Base-by-base conservation (phyloP, 2,329 filamentous ascomycete genomes). In the Diaporthe humulicola region DNA sequence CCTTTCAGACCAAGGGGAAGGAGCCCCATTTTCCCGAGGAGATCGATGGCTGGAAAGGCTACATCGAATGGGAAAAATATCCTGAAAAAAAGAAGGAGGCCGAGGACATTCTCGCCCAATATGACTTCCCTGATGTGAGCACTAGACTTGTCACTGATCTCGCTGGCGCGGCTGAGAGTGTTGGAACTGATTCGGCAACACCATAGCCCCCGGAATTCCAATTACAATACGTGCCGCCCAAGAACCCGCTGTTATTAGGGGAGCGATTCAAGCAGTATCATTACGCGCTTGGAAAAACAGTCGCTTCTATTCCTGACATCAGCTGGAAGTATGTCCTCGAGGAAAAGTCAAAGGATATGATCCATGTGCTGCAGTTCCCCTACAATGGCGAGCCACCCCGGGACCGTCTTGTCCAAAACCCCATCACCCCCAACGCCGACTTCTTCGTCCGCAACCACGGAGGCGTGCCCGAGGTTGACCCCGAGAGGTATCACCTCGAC, bases 391-490 rank as follows among this genome's bases (percentile, higher is more conserved):
- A 93, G 76, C 88, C 90, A 0, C 90, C 90, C 0, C 89, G 78
- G 38, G 82, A 92, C 76, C 86, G 88, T 2, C 84, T 93, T 0
- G 87, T 91, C 0, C 87, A 88, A 0, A 86, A 86, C 22, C 86
- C 88, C 0, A 87, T 94, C 52, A 95, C 93, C 0, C 84, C 87
- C 0, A 95, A 93, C 75, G 71, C 78, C 19, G 74, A 77, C 52
- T 76, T 77, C 77, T 95, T 93, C 77, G 90, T 95, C 0, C 87
- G 93, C 10, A 95, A 95, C 75, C 93, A 95, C 76, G 92, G 93
- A 14, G 92, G 93, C 0, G 90, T 95, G 25, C 93, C 93, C 0
- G 84, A 89, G 10, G 93, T 94, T 71, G 87, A 93, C 12, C 83
- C 87, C 1, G 85, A 89, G 0, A 87, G 83, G 33, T 84, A 93